Base-by-base conservation (phyloP, 78 protist species). In the Planoprotostelium fungivorum region DNA sequence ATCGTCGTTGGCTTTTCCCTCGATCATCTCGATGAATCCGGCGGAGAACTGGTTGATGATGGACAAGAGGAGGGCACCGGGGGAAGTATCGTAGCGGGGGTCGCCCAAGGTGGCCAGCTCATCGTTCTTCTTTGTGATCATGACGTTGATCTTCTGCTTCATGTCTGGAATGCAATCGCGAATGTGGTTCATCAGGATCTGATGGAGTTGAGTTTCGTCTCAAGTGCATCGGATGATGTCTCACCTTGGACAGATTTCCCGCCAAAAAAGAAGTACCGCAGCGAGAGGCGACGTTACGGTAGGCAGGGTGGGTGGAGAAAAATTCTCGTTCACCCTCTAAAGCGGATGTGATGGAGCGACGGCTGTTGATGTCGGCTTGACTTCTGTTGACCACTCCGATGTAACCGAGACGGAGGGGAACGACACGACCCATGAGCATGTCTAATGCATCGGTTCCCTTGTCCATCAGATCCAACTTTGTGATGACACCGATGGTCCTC, bases 401-500 rank as follows among this genome's bases (percentile, higher is more conserved):
- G 83, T 89, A 97, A 28, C 99, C 99, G 38, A 94, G 90, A 34
- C 87, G 86, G 36, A 97, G 91, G 29, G 97, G 95, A 37, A 97
- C 88, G 39, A 95, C 89, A 9, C 83, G 28, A 83, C 98, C 98
- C 25, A 84, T 38, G 29, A 98, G 95, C 25, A 98, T 91, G n/a
- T 98, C 99, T 88, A 95, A 38, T 0, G 98, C 97, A 90, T 98
- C 97, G 36, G 99, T 98, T 84, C 97, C 99, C 35, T 84, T 89
- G 92, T 98, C 99, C 98, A 97, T 96, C 37, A 98, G 87, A 85
- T 98, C 99, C 29, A 96, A 86, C 93, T 97, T 97, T 36, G 97
- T 97, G 29, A 95, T 36, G 37, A 97, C 97, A 35, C 98, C 98
- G 28, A 97, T 51, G 29, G 98, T 96, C 34, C 95, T 85, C 84